Evolutionary conservation across 352 stramenopile genomes (phyloP).

Genomic region (Phytophthora pinifolia): DNA sequence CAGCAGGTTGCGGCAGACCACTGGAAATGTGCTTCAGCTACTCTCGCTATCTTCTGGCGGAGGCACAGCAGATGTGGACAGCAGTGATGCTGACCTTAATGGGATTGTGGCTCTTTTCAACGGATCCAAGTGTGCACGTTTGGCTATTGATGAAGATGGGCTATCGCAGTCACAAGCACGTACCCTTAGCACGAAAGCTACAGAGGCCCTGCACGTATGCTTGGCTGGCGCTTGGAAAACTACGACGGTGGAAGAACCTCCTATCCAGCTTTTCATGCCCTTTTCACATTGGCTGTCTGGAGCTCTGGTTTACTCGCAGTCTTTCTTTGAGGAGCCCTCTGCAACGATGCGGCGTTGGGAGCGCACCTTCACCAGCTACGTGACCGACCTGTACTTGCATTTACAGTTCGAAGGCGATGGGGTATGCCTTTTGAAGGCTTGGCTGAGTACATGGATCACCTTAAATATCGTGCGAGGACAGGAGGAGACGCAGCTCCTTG

Average conservation of each 20-base stretch:
- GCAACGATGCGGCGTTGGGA: slow-evolving; percentile 39
- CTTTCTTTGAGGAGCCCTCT: slow-evolving; percentile 28
- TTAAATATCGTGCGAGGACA: slow-evolving; percentile 33
- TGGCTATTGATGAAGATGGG: slow-evolving; percentile 15
- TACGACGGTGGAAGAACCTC: slow-evolving; percentile 2
- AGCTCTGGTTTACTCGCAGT: slow-evolving; percentile 41
- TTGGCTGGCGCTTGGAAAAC: slow-evolving; percentile 17
- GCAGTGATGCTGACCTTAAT: neutral
- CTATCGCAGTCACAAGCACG: slow-evolving; percentile 11
- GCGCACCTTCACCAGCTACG: slow-evolving; percentile 38
- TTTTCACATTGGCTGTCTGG: slow-evolving; percentile 33
- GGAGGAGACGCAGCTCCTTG: slow-evolving; percentile 25
- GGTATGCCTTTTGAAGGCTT: slow-evolving; percentile 30
- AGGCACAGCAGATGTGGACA: neutral
- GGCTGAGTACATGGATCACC: slow-evolving; percentile 53
- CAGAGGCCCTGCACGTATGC: slow-evolving; percentile 1
- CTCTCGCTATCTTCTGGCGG: slow-evolving; percentile 6
- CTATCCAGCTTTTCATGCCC: slow-evolving; percentile 31
- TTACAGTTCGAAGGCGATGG: slow-evolving; percentile 47
- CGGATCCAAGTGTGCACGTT: slow-evolving; percentile 13
- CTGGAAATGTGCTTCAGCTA: slow-evolving; percentile 17
- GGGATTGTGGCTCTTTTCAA: slow-evolving; percentile 15
- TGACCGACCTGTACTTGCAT: slow-evolving; percentile 57
- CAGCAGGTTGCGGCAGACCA: slow-evolving; percentile 12
- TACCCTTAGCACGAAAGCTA: slow-evolving; percentile 10